Percentiles rank a stretch among this genome's conserved stretches.
Conservation (phyloP, 495 filamentous ascomycete species). For the Gamarada debralockiae region DNA sequence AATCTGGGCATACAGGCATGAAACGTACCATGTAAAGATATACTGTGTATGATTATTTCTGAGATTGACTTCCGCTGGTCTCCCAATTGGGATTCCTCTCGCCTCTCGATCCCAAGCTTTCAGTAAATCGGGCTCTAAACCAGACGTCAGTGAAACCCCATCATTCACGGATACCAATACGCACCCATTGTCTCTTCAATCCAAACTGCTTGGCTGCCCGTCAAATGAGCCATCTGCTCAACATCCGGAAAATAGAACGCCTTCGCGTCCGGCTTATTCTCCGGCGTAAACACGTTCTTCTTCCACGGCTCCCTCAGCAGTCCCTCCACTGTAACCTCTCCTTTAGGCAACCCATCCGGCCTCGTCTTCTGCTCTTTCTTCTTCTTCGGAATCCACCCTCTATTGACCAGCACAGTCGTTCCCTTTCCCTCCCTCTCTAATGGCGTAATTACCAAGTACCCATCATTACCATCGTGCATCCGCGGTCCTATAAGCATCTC, state of each 20-base stretch:
- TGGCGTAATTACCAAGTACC: constrained; percentile 87
- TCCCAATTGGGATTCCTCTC: constrained; percentile 89
- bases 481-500: constrained; percentile 96
- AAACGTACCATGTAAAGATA: constrained; percentile 89
- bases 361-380: constrained; percentile 58
- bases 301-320: constrained; percentile 86
- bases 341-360: constrained; percentile 54
- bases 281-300: constrained; percentile 96
- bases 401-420: constrained; percentile 74
- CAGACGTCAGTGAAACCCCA: constrained; percentile 4
- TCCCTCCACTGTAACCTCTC: constrained; percentile 74
- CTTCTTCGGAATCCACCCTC: constrained; percentile 85
- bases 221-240: constrained; percentile 81
- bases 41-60: constrained; percentile 97
- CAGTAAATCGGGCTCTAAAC: constrained; percentile 72
- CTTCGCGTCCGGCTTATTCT: constrained; percentile 73
- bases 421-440: constrained; percentile 64
- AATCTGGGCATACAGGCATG: too few relatives aligned
- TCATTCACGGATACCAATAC: constrained; percentile 15
- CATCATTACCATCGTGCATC: constrained; percentile 82
- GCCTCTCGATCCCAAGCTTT: constrained; percentile 63
- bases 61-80: constrained; percentile 85
- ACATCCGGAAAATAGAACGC: constrained; percentile 97
- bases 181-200: constrained; percentile 93
- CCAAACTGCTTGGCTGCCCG: constrained; percentile 86